phyloP scores from a whole-genome alignment of 225 moss, liverwort and hornwort species.

The Polytrichum commune region DNA sequence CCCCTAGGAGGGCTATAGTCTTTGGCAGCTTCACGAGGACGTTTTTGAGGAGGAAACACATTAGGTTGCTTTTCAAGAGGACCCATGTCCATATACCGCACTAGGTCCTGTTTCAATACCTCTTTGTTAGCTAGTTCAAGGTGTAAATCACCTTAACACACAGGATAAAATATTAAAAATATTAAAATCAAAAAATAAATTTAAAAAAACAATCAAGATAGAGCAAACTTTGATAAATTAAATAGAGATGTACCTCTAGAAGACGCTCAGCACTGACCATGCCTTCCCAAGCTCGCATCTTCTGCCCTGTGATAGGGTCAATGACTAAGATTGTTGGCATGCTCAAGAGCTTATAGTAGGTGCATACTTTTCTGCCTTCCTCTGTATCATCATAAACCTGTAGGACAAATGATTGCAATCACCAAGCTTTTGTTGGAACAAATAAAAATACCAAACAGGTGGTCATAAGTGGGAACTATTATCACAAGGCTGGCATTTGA shows the following conservation, averaged over 20 bases:
- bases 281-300: constrained; percentile 99
- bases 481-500: no score
- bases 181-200: no score
- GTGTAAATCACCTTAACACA: background rate
- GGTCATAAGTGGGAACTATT: no score
- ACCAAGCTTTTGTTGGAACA: no score
- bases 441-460: no score
- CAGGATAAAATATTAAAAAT: no score
- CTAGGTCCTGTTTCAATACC: constrained; percentile 57
- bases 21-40: constrained; percentile 67
- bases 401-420: constrained; percentile 2
- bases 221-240: background rate
- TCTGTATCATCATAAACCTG: constrained; percentile 90
- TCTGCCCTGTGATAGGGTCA: constrained; percentile 93
- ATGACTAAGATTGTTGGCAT: constrained; percentile 95
- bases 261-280: constrained; percentile 93
- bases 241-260: constrained; percentile 60
- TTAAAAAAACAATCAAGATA: no score
- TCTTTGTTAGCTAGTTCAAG: background rate
- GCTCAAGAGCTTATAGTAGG: constrained; percentile 76
- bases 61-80: constrained; percentile 82
- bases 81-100: constrained; percentile 87
- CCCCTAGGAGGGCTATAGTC: constrained; percentile 30
- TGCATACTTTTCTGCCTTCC: constrained; percentile 97
- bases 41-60: constrained; percentile 86